phyloP scores from a whole-genome alignment of 805 yeast genomes.

The Candida ortonii region DNA sequence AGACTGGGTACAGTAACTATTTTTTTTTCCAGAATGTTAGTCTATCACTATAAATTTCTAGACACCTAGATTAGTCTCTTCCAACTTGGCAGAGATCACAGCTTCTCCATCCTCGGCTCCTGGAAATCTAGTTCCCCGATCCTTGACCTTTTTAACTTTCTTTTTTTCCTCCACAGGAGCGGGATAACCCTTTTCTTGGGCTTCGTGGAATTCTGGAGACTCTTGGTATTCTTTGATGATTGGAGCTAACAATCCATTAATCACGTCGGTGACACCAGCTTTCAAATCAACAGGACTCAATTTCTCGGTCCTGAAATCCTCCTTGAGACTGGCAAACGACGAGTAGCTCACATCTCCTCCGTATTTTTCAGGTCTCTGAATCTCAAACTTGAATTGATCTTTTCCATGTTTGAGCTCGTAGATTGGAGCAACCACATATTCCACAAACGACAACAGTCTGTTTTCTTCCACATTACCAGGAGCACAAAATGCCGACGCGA shows the following conservation, averaged over 20 bases:
- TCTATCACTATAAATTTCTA: too few relatives aligned
- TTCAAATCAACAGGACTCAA: slow-evolving; percentile 93
- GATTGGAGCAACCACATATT: slow-evolving; percentile 82
- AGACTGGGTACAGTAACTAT: too few relatives aligned
- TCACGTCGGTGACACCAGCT: slow-evolving; percentile 83
- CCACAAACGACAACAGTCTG: slow-evolving; percentile 83
- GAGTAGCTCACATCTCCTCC: slow-evolving; percentile 86
- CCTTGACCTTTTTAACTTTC: slow-evolving; percentile 74
- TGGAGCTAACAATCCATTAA: slow-evolving; percentile 79
- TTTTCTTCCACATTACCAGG: slow-evolving; percentile 92
- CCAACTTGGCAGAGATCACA: slow-evolving; percentile 37
- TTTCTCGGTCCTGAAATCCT: slow-evolving; percentile 68
- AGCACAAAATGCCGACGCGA: slow-evolving; percentile 89
- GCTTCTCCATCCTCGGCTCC: slow-evolving; percentile 43
- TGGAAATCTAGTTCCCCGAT: slow-evolving; percentile 89
- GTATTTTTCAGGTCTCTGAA: slow-evolving; percentile 92
- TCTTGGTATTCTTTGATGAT: slow-evolving; percentile 65
- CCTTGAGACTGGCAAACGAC: slow-evolving; percentile 64
- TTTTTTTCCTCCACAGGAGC: slow-evolving; percentile 58
- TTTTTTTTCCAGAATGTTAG: too few relatives aligned
- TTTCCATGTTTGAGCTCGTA: slow-evolving; percentile 67
- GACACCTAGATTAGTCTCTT: slow-evolving; percentile 28
- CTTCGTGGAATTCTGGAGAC: slow-evolving; percentile 70
- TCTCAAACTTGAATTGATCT: slow-evolving; percentile 60
- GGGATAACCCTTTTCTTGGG: slow-evolving; percentile 82